Evolutionary conservation across 768 basidiomycete genomes (phyloP).

Genomic region (Boletus huronensis): DNA sequence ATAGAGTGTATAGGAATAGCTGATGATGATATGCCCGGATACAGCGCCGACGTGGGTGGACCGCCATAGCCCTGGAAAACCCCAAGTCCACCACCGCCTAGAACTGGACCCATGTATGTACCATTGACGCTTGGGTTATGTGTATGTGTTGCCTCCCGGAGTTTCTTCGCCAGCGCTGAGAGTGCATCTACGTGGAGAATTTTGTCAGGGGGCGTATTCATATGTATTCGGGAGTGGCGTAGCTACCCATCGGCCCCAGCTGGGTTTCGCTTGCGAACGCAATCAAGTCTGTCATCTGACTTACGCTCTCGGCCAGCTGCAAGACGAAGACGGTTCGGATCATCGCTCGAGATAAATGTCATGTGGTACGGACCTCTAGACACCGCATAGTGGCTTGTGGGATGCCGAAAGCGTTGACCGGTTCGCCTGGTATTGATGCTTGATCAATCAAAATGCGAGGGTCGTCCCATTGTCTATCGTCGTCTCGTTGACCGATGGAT

Average conservation of each 20-base stretch:
- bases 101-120: conserved; percentile 16
- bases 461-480: conserved; percentile 66
- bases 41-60: conserved; percentile 43
- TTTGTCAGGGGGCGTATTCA: conserved; percentile 23
- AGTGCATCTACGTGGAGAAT: conserved; percentile 42
- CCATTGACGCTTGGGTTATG: conserved; percentile 16
- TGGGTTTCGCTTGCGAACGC: conserved; percentile 50
- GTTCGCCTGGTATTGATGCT: conserved; percentile 73
- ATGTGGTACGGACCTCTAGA: conserved; percentile 55
- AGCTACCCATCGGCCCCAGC: conserved; percentile 67
- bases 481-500: conserved; percentile 35
- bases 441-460: conserved; percentile 55
- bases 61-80: conserved; percentile 23
- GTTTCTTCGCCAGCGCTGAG: conserved; percentile 35
- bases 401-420: conserved; percentile 85
- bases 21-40: conserved; percentile 41
- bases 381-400: conserved; percentile 88
- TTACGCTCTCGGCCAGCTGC: conserved; percentile 78
- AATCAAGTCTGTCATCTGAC: conserved; percentile 77
- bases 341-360: neutral
- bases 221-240: conserved; percentile 22
- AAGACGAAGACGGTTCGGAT: conserved; percentile 7
- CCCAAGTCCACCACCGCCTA: conserved; percentile 20
- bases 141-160: conserved; percentile 33
- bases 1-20: conserved; percentile 43